phyloP scores from a whole-genome alignment of 1,284 basidiomycete genomes.

The Sanghuangporus sanghuang region DNA sequence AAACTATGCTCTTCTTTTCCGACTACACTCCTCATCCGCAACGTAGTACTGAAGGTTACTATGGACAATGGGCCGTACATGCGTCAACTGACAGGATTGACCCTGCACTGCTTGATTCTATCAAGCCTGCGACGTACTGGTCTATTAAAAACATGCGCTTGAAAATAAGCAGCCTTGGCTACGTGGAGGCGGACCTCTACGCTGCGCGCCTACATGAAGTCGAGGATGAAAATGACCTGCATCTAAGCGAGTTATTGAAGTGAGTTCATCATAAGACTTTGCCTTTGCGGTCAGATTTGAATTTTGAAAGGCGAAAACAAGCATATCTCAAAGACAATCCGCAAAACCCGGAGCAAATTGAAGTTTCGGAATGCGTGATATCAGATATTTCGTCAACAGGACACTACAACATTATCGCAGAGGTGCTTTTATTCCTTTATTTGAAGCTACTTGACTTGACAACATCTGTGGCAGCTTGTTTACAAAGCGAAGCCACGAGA shows the following conservation, averaged over 20 bases:
- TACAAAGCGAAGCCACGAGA: constrained; percentile 31
- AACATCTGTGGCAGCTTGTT: constrained; percentile 36
- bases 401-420: constrained; percentile 9
- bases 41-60: neutral
- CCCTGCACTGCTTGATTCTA: constrained; percentile 1
- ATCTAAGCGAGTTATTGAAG: constrained; percentile 48
- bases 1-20: constrained; percentile 10
- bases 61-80: constrained; percentile 14
- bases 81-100: neutral
- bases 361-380: neutral
- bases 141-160: constrained; percentile 13
- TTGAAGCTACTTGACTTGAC: neutral
- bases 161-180: constrained; percentile 6
- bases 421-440: constrained; percentile 1
- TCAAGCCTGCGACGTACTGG: constrained; percentile 12
- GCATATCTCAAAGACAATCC: neutral
- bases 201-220: constrained; percentile 27
- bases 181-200: constrained; percentile 13
- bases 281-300: neutral
- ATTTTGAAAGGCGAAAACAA: constrained; percentile 45
- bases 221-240: constrained; percentile 32
- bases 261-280: constrained; percentile 28
- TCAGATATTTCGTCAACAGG: constrained; percentile 9
- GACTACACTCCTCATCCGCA: constrained; percentile 14
- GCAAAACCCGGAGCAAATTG: neutral